phyloP scores from a whole-genome alignment of 176 grass and related monocot genomes.

The Pharus latifolius region DNA sequence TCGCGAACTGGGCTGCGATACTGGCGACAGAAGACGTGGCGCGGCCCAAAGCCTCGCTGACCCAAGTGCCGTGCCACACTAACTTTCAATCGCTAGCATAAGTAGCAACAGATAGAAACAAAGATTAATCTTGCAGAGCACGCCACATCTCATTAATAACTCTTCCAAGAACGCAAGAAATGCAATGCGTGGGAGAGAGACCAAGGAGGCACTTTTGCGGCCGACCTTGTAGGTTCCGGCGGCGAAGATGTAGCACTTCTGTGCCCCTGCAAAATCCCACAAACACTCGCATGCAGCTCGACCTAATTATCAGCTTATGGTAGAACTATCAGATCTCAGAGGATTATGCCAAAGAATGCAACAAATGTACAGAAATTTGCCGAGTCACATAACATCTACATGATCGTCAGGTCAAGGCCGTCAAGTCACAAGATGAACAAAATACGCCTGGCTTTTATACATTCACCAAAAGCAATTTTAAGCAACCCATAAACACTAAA shows the following conservation, averaged over 20 bases:
- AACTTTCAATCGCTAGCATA: no score
- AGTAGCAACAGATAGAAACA: background rate
- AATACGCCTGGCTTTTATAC: no score
- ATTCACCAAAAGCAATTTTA: conserved; percentile 7
- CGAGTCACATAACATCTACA: no score
- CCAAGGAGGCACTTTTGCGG: conserved; percentile 58
- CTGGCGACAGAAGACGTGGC: no score
- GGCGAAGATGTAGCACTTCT: conserved; percentile 72
- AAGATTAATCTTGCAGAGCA: background rate
- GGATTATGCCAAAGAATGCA: no score
- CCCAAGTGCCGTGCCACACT: no score
- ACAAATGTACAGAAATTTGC: no score
- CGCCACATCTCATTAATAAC: background rate
- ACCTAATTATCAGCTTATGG: no score
- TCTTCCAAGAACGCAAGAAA: background rate
- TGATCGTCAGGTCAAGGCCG: no score
- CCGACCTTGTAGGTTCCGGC: conserved; percentile 81
- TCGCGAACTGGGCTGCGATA: no score
- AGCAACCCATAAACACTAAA: background rate
- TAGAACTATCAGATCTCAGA: no score
- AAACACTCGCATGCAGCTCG: conserved; percentile 5
- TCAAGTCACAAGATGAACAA: background rate
- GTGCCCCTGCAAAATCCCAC: conserved; percentile 35
- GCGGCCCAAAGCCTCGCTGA: no score
- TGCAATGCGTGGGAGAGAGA: background rate